phyloP scores from a whole-genome alignment of 805 yeast species.

The Torulaspora maleeae region DNA sequence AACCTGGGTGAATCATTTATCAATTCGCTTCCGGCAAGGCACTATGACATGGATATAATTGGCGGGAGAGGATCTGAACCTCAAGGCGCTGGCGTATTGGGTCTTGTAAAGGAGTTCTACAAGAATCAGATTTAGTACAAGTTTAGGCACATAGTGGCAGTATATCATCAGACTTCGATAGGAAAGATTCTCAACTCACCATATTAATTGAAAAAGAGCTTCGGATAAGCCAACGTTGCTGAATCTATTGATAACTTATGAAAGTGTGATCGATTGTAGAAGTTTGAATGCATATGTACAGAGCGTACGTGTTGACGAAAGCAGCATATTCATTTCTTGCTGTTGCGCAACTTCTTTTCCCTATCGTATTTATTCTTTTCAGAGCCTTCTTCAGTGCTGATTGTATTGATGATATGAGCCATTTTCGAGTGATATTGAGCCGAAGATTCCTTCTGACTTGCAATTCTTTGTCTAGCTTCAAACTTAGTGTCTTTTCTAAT shows the following conservation, averaged over 20 bases:
- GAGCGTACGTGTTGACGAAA: not conserved
- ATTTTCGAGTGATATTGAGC: conserved; percentile 83
- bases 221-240: too few relatives aligned
- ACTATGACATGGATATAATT: conserved; percentile 7
- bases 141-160: not conserved
- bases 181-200: too few relatives aligned
- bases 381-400: conserved; percentile 91
- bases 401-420: conserved; percentile 79
- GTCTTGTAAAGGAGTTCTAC: conserved; percentile 76
- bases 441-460: conserved; percentile 69
- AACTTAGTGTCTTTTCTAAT: conserved; percentile 84
- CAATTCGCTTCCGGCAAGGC: conserved; percentile 32
- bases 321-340: conserved; percentile 30
- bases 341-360: conserved; percentile 65
- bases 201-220: too few relatives aligned
- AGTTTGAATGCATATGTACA: too few relatives aligned
- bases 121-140: conserved; percentile 39
- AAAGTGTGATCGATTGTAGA: too few relatives aligned
- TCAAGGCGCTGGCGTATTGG: conserved; percentile 55
- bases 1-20: conserved; percentile 45
- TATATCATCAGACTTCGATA: not conserved
- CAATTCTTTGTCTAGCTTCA: conserved; percentile 78
- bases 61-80: conserved; percentile 7
- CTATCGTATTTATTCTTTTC: conserved; percentile 90
- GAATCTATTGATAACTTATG: too few relatives aligned